phyloP scores from a whole-genome alignment of 768 basidiomycete genomes.

The Ephemerocybe angulata region DNA sequence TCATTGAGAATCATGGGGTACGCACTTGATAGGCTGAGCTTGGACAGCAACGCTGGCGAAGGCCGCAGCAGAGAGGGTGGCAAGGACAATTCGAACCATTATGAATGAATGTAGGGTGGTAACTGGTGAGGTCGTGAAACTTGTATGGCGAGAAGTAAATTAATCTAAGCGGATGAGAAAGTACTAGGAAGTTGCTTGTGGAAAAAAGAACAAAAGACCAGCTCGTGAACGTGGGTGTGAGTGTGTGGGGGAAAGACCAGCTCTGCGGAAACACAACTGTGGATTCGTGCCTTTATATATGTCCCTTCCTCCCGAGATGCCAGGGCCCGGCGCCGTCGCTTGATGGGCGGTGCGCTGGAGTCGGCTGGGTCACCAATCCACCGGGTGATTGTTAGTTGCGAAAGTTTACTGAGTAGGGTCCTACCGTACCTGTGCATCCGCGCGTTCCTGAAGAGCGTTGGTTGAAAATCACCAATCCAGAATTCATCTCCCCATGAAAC shows the following conservation, averaged over 20 bases:
- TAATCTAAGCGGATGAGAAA: not conserved
- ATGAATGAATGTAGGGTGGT: not conserved
- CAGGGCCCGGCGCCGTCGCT: no score
- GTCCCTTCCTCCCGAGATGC: no score
- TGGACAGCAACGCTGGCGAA: not conserved
- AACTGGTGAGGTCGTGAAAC: no score
- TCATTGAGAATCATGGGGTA: not conserved
- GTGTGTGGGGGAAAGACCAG: not conserved
- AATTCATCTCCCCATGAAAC: no score
- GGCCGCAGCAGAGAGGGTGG: not conserved
- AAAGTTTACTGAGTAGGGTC: no score
- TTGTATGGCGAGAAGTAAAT: no score
- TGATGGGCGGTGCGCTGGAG: no score
- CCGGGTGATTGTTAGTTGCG: no score
- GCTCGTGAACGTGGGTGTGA: not conserved
- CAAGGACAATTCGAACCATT: not conserved
- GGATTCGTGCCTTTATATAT: conserved; percentile 4
- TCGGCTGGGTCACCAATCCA: no score
- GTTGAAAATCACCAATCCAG: no score
- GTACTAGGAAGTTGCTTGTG: not conserved
- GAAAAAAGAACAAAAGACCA: not conserved
- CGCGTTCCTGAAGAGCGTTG: no score
- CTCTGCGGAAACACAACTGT: not conserved
- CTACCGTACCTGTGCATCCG: no score
- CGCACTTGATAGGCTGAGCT: not conserved